Evolutionary conservation across 768 basidiomycete species (phyloP), one percentile per base, ranked within the genome.

Genomic region (Panellus pusillus): DNA sequence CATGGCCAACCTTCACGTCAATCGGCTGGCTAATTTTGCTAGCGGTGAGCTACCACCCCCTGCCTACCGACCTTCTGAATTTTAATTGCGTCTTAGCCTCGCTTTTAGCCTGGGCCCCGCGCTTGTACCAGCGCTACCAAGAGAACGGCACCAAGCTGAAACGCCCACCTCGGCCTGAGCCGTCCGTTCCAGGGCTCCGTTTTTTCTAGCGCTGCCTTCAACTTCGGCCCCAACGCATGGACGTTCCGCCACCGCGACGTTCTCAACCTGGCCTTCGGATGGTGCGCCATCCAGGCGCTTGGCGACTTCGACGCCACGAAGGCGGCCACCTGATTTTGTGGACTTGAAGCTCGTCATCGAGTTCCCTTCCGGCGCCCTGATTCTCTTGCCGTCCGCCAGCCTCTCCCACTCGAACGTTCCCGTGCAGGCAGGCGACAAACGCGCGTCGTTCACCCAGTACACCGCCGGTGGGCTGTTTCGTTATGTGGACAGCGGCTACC

Each of bases 261-360:
- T 27, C 46, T 42, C 3, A 77, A 77, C 35, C 46, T 67, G 0
- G 57, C 70, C 1, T 63, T 54, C 29, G 70, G 71, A 0, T 61
- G 65, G 59, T 77, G 71, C 37, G 59, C 61, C 0, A 69, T 74
- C 19, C 61, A 54, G 3, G 61, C 69, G 0, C 38, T 66, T 0
- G 72, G 72, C 1, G 7, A 41, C 4, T 74, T 65, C 49, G 61
- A 72, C 44, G 55, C 47, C 1, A 61, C 6, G 1, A 60, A 50
- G 29, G 72, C 8, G 70, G 71, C 5, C 70, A 73, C 40, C 38
- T 74, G 0, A 53, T 74, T 0, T 32, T 74, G 0, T 67, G 65
- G 66, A 68, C 15, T 40, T 66, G 0, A 55, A 61, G 11, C 48
- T 70, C 0, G 39, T 70, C 9, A 51, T 66, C 9, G 64, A 65